These are phyloP conservation scores for Selaginella moellendorffii DNA, from an alignment of 75 land plant species.

Conservation along the genomic window DNA sequence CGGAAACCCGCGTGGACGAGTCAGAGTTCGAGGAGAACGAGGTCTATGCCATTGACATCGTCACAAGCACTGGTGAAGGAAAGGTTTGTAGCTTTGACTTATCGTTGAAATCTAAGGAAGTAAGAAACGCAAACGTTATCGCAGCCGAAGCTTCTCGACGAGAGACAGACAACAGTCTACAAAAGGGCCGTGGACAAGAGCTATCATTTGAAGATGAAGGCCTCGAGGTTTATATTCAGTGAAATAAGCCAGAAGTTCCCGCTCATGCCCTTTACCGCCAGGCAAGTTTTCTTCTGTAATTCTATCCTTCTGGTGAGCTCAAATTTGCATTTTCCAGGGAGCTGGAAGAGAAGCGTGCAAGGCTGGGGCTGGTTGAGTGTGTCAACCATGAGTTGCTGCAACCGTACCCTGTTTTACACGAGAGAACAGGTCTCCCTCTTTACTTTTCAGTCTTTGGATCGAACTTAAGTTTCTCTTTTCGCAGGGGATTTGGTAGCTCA, in stretches of 20 bases:
- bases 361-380: conserved; percentile 89
- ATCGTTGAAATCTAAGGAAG: no score
- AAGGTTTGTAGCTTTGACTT: conserved; percentile 53
- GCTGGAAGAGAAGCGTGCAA: conserved; percentile 92
- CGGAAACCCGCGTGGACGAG: conserved; percentile 91
- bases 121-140: no score
- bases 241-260: conserved; percentile 95
- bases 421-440: conserved; percentile 54
- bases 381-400: conserved; percentile 91
- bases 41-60: conserved; percentile 90
- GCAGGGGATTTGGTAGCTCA: conserved; percentile 93
- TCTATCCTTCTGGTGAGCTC: background rate
- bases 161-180: conserved; percentile 91
- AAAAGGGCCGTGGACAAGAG: conserved; percentile 95
- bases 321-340: conserved; percentile 29
- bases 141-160: conserved; percentile 94
- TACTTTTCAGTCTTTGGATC: background rate
- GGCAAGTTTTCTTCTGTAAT: conserved; percentile 27
- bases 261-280: conserved; percentile 94
- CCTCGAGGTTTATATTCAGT: conserved; percentile 89
- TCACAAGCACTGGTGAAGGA: conserved; percentile 93
- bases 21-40: conserved; percentile 98
- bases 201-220: conserved; percentile 93
- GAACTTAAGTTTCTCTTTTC: no score
- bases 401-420: conserved; percentile 98